These are phyloP conservation scores for Saturnispora diversa DNA, from an alignment of 805 yeast genomes.

Conservation along the genomic window DNA sequence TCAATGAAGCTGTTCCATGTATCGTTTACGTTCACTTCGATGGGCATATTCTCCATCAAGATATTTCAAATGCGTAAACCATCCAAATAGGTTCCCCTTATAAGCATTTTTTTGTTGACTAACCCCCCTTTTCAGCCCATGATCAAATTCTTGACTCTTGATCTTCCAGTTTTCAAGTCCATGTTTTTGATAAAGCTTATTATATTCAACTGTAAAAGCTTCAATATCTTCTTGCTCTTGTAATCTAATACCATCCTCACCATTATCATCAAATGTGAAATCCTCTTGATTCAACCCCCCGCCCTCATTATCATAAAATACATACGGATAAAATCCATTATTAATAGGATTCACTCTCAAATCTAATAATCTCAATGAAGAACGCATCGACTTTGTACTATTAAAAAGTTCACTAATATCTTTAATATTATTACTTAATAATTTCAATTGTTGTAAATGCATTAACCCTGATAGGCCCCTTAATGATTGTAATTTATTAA, in stretches of 20 bases:
- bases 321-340: slow-evolving; percentile 42
- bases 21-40: not conserved
- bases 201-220: slow-evolving; percentile 41
- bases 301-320: slow-evolving; percentile 34
- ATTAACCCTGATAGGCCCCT: slow-evolving; percentile 30
- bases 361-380: slow-evolving; percentile 35
- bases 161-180: slow-evolving; percentile 34
- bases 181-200: slow-evolving; percentile 30
- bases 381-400: slow-evolving; percentile 26
- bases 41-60: slow-evolving; percentile 20
- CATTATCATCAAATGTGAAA: slow-evolving; percentile 11
- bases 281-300: slow-evolving; percentile 7
- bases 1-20: not conserved
- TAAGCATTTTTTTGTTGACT: slow-evolving; percentile 12
- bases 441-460: slow-evolving; percentile 33
- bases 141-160: slow-evolving; percentile 26
- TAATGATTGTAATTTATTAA: slow-evolving; percentile 35
- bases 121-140: slow-evolving; percentile 1
- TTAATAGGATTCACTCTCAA: slow-evolving; percentile 43
- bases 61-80: slow-evolving; percentile 24
- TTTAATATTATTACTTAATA: slow-evolving; percentile 40
- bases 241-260: slow-evolving; percentile 23
- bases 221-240: slow-evolving; percentile 46
- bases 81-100: slow-evolving; percentile 19
- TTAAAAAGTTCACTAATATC: slow-evolving; percentile 30